Conservation (phyloP, 2,329 filamentous ascomycete genomes). For the Fusarium pseudograminearum region DNA sequence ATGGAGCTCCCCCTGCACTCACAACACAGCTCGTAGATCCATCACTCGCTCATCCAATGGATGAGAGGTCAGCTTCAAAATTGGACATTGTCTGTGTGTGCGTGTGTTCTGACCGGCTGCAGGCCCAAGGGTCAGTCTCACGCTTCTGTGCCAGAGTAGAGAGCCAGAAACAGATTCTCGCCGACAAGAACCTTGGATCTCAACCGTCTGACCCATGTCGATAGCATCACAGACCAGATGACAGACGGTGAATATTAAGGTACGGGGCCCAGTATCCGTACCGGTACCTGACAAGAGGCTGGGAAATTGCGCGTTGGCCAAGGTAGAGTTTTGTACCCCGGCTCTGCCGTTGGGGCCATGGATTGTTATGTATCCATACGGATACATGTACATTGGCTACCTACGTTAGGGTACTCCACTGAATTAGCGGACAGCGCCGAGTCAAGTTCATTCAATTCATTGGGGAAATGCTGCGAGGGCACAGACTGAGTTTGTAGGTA, state of each 20-base stretch:
- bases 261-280: slow-evolving; percentile 12
- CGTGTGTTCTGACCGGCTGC: slow-evolving; percentile 26
- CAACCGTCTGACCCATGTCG: slow-evolving; percentile 35
- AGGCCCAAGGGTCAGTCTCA: slow-evolving; percentile 17
- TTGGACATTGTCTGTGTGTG: neutral
- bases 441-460: slow-evolving; percentile 40
- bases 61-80: slow-evolving; percentile 22
- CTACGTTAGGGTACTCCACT: slow-evolving; percentile 37
- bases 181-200: slow-evolving; percentile 39
- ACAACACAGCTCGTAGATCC: slow-evolving; percentile 30
- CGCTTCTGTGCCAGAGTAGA: slow-evolving; percentile 7
- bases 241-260: slow-evolving; percentile 22
- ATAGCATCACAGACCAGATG: slow-evolving; percentile 36
- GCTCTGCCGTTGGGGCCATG: slow-evolving; percentile 33
- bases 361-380: neutral
- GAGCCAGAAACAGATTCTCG: slow-evolving; percentile 29
- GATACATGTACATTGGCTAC: neutral
- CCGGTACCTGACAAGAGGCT: slow-evolving; percentile 41
- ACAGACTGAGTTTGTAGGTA: slow-evolving; percentile 24
- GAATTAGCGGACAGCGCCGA: slow-evolving; percentile 42
- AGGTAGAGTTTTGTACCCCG: slow-evolving; percentile 43
- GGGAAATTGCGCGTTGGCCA: slow-evolving; percentile 41
- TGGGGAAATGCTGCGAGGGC: slow-evolving; percentile 29
- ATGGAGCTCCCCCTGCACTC: slow-evolving; percentile 20
- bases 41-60: slow-evolving; percentile 6